Evolutionary conservation across 2,329 filamentous ascomycete species (phyloP).

Genomic region (Teratosphaeriaceae sp.): DNA sequence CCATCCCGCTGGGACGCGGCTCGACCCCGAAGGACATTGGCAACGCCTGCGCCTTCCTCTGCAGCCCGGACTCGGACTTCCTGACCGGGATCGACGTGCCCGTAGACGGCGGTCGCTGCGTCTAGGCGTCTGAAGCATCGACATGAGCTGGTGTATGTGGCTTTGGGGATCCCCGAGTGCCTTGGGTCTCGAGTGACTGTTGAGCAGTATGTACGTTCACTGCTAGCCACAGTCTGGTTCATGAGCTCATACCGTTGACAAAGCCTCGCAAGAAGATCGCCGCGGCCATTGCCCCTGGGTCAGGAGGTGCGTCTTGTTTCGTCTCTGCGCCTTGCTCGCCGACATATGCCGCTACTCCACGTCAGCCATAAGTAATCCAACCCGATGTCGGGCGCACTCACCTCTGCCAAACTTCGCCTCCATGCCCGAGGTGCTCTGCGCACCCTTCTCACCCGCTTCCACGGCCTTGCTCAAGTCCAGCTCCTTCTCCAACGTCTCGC

Average conservation of each 20-base stretch:
- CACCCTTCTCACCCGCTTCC: slow-evolving; percentile 26
- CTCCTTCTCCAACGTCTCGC: slow-evolving; percentile 25
- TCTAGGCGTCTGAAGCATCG: no score
- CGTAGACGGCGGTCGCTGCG: slow-evolving; percentile 50
- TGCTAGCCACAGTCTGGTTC: background rate
- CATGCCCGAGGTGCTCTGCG: slow-evolving; percentile 30
- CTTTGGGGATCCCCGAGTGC: no score
- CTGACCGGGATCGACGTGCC: slow-evolving; percentile 67
- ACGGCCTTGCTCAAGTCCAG: slow-evolving; percentile 24
- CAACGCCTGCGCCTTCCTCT: slow-evolving; percentile 63
- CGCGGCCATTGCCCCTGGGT: slow-evolving; percentile 33
- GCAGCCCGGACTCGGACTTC: slow-evolving; percentile 64
- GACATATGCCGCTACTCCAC: slow-evolving; percentile 27
- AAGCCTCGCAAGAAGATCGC: slow-evolving; percentile 30
- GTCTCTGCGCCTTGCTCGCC: slow-evolving; percentile 23
- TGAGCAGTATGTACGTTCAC: background rate
- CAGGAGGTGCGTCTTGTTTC: slow-evolving; percentile 24
- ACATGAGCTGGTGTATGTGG: no score
- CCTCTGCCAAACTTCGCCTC: slow-evolving; percentile 31
- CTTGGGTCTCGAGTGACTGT: no score
- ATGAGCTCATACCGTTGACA: slow-evolving; percentile 19
- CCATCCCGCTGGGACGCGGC: slow-evolving; percentile 49
- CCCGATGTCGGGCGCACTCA: slow-evolving; percentile 9
- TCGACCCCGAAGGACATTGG: slow-evolving; percentile 60
- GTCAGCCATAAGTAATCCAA: slow-evolving; percentile 1